Base-by-base conservation (phyloP, 1,284 basidiomycete species). In the Sporisorium iseilematis-ciliati region DNA sequence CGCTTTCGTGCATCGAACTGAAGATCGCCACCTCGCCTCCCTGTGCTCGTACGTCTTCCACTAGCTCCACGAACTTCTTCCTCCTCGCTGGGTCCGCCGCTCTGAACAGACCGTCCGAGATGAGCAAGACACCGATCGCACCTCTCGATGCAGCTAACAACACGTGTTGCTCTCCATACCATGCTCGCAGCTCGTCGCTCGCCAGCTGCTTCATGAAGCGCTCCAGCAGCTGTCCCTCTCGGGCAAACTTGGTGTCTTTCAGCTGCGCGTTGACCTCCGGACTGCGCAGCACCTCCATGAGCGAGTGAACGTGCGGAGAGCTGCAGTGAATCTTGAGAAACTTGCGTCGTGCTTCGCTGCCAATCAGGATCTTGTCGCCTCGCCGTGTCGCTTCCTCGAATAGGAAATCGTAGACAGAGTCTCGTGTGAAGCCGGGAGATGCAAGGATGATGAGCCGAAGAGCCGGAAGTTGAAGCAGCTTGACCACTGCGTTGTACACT, bases 1-100 rank as follows among this genome's bases (percentile, higher is more conserved):
- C 97, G 26, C 93, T 94, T 86, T 99, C 96, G 85, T 99, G 97
- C 96, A 99, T 97, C 80, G 93, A 96, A 7, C 94, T 97, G 86
- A 99, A 99, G 76, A 98, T 95, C 49, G 97, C 88, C 5, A 95
- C 94, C 83, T 98, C 94, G 41, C 92, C 97, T 31, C 95, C 94
- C 75, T 92, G 93, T 52, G 90, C 89, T 73, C 92, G 90, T 18
- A 97, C 94, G 43, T 90, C 91, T 85, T 99, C 96, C 1, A 97
- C 94, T 60, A 99, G 88, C 51, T 88, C 87, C 41, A 99, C 95
- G 82, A 94, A 99, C 84, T 89, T 86, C 91, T 82, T 83, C 25
- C 85, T 78, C 21, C 81, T 67, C 31, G 65, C 57, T 11, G 85
- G 84, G 43, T 86, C 84, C 7, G 81, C 75, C 11, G 78, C 75